Conservation (phyloP, 345 rosid genomes). For the Cardamine chenopodiifolia region DNA sequence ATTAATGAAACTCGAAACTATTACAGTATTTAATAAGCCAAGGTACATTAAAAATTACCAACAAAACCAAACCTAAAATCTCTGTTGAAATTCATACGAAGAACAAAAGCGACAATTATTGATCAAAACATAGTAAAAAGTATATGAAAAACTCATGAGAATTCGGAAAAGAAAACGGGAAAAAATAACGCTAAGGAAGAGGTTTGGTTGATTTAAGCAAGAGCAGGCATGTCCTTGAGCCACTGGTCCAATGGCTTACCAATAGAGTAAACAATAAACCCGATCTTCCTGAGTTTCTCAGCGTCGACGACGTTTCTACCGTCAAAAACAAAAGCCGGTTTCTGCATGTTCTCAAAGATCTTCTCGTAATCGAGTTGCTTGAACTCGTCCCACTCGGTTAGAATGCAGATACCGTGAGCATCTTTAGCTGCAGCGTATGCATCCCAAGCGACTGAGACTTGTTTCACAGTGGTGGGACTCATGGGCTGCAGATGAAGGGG, state of each 20-base stretch:
- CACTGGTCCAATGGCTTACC: constrained; percentile 93
- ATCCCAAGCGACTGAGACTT: constrained; percentile 74
- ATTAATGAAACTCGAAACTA: constrained; percentile 17
- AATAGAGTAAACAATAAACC: constrained; percentile 86
- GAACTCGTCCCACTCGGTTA: constrained; percentile 98
- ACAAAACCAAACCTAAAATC: constrained; percentile 34
- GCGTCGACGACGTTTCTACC: constrained; percentile 73
- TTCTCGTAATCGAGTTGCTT: constrained; percentile 70
- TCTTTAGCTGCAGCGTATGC: constrained; percentile 80
- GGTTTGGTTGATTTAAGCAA: constrained; percentile 52
- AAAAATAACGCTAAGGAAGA: constrained; percentile 21
- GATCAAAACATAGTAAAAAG: constrained; percentile 23
- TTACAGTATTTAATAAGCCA: constrained; percentile 27
- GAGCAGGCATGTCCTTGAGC: constrained; percentile 97
- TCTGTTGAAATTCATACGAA: constrained; percentile 11
- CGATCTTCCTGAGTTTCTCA: constrained; percentile 74
- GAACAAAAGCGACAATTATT: constrained; percentile 28
- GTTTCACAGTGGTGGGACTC: constrained; percentile 82
- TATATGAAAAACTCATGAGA: constrained; percentile 39
- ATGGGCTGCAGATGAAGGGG: constrained; percentile 92
- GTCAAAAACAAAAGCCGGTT: constrained; percentile 86
- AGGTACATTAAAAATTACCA: constrained; percentile 32
- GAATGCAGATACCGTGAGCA: constrained; percentile 84
- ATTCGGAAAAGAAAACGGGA: constrained; percentile 11
- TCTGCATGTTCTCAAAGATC: constrained; percentile 85